phyloP scores from a whole-genome alignment of 768 basidiomycete species.

The Lactarius vividus region DNA sequence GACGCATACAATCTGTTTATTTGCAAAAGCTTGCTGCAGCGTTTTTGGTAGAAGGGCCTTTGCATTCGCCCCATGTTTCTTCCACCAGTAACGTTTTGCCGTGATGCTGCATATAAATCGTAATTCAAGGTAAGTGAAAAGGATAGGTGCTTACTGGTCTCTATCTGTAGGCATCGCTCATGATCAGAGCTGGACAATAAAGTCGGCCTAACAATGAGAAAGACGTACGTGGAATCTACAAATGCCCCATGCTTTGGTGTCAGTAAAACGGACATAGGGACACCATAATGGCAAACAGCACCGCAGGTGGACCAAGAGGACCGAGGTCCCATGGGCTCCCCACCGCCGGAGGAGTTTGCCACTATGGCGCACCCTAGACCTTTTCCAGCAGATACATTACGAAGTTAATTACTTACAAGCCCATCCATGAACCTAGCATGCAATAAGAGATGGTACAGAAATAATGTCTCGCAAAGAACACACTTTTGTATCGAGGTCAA shows the following conservation, averaged over 20 bases:
- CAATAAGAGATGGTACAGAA: not conserved
- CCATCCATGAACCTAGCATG: constrained; percentile 57
- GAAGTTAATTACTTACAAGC: constrained; percentile 43
- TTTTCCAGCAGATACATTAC: not conserved
- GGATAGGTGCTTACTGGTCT: constrained; percentile 43
- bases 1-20: constrained; percentile 74
- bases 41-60: constrained; percentile 32
- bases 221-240: constrained; percentile 56
- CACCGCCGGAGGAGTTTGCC: constrained; percentile 14
- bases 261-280: constrained; percentile 1
- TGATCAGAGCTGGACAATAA: not conserved
- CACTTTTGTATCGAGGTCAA: constrained; percentile 71
- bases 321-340: not conserved
- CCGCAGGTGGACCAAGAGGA: constrained; percentile 11
- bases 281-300: constrained; percentile 12
- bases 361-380: not conserved
- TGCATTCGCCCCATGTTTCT: constrained; percentile 43
- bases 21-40: constrained; percentile 57
- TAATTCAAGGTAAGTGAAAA: not conserved
- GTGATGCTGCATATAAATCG: constrained; percentile 44
- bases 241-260: not conserved
- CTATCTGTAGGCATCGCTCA: constrained; percentile 33
- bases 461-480: constrained; percentile 27
- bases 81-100: constrained; percentile 23
- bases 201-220: not conserved